A percentile compares a stretch with the other conserved stretches of the same genome.
These are phyloP conservation scores for Microbotryum lychnidis-dioicae DNA, from an alignment of 1,284 basidiomycete genomes.

Conservation along the genomic window DNA sequence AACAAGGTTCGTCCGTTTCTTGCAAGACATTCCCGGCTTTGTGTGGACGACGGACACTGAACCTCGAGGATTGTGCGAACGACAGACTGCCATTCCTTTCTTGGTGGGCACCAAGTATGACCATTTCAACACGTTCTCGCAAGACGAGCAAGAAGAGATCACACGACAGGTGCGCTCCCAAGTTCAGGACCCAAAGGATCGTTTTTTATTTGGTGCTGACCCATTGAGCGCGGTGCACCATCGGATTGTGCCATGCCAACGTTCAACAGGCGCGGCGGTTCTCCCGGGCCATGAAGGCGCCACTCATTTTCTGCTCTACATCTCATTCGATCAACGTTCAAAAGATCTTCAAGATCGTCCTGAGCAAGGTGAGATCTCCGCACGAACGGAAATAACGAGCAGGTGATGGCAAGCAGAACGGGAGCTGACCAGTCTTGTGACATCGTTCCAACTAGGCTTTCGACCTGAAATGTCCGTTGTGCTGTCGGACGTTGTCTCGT, in stretches of 20 bases:
- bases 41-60: not conserved
- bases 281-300: conserved; percentile 95
- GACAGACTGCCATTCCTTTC: conserved; percentile 86
- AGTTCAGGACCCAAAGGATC: no score
- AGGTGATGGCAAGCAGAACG: conserved; percentile 30
- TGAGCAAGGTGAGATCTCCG: conserved; percentile 51
- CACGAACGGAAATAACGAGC: conserved; percentile 42
- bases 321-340: conserved; percentile 97
- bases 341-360: conserved; percentile 93
- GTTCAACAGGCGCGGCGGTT: conserved; percentile 74
- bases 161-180: conserved; percentile 68
- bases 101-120: conserved; percentile 95
- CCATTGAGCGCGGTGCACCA: not conserved
- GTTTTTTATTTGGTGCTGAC: not conserved
- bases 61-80: conserved; percentile 1
- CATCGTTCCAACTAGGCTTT: conserved; percentile 49
- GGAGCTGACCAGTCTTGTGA: not conserved
- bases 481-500: not conserved
- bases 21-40: not conserved
- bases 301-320: conserved; percentile 95
- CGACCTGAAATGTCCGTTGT: conserved; percentile 64
- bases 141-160: conserved; percentile 97
- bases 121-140: conserved; percentile 85
- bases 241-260: conserved; percentile 5
- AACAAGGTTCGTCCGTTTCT: conserved; percentile 72